phyloP scores from a whole-genome alignment of 2,329 filamentous ascomycete species.

The Microsporum canis region DNA sequence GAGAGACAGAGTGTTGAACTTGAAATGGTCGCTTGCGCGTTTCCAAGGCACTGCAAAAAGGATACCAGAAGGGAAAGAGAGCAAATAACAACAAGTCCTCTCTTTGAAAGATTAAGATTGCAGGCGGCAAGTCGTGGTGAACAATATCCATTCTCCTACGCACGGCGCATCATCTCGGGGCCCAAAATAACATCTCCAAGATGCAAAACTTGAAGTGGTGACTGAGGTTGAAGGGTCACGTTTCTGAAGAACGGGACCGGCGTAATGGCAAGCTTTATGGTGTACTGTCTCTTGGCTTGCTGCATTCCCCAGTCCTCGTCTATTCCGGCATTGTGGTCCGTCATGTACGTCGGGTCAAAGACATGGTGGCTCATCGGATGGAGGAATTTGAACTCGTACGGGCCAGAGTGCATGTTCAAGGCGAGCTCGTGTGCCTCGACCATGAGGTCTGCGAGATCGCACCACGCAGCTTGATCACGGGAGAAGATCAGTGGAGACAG shows the following conservation, averaged over 20 bases:
- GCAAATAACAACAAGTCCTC: not conserved
- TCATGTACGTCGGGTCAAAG: conserved; percentile 5
- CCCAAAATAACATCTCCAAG: not conserved
- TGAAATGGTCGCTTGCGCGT: not conserved
- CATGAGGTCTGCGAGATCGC: conserved; percentile 18
- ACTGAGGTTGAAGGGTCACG: not conserved
- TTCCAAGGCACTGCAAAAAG: not conserved
- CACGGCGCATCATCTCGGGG: not conserved
- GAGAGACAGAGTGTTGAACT: not conserved
- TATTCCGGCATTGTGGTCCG: not conserved
- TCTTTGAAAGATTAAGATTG: not conserved
- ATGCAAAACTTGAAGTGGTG: not conserved
- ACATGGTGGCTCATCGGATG: not conserved
- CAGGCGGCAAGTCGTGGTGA: not conserved
- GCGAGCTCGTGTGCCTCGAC: conserved; percentile 21
- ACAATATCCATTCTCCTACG: not conserved
- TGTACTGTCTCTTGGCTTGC: not conserved
- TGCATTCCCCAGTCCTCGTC: not conserved
- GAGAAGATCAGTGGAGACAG: conserved; percentile 18
- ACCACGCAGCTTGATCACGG: conserved; percentile 12
- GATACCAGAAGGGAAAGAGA: not conserved
- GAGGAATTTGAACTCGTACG: conserved; percentile 18
- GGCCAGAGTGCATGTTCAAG: conserved; percentile 19
- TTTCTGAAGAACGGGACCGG: conserved; percentile 4
- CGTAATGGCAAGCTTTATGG: conserved; percentile 5